phyloP scores from a whole-genome alignment of 495 filamentous ascomycete species.

The Cryomyces antarcticus region DNA sequence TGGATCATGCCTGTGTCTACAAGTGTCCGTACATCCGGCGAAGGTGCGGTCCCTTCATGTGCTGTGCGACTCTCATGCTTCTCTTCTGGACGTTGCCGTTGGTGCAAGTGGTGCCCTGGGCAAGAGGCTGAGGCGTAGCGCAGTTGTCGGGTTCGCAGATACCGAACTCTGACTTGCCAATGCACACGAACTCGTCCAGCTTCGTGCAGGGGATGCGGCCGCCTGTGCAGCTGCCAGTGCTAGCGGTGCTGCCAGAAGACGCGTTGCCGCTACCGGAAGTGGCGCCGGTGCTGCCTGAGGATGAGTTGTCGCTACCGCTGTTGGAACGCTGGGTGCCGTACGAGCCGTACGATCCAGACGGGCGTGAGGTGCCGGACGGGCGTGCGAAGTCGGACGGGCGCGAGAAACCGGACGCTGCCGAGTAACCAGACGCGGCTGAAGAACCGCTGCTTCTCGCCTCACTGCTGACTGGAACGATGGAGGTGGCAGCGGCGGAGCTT shows the following conservation, averaged over 20 bases:
- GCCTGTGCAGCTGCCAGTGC: slow-evolving; percentile 4
- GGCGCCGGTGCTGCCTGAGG: neutral
- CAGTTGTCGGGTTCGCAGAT: slow-evolving; percentile 14
- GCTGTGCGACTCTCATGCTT: too few species aligned
- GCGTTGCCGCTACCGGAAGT: neutral
- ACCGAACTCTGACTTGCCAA: slow-evolving; percentile 13
- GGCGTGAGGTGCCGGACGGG: neutral
- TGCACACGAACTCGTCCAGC: slow-evolving; percentile 17
- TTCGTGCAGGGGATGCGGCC: slow-evolving; percentile 11
- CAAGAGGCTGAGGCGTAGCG: slow-evolving; percentile 13
- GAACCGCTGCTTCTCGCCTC: neutral
- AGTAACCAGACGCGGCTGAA: neutral
- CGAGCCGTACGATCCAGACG: too few species aligned
- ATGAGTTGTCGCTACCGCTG: neutral
- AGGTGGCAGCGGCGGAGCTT: neutral
- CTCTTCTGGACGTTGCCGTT: slow-evolving; percentile 7
- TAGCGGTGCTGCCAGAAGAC: neutral
- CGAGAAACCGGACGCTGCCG: neutral
- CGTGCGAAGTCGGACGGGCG: too few species aligned
- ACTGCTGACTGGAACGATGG: neutral
- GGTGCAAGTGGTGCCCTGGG: slow-evolving; percentile 14
- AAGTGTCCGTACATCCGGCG: too few species aligned
- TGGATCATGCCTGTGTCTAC: too few species aligned
- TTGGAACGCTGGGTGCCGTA: neutral
- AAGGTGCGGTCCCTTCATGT: too few species aligned